Evolutionary conservation across 805 yeast genomes (phyloP).

Genomic region (Schwanniomyces sp.): DNA sequence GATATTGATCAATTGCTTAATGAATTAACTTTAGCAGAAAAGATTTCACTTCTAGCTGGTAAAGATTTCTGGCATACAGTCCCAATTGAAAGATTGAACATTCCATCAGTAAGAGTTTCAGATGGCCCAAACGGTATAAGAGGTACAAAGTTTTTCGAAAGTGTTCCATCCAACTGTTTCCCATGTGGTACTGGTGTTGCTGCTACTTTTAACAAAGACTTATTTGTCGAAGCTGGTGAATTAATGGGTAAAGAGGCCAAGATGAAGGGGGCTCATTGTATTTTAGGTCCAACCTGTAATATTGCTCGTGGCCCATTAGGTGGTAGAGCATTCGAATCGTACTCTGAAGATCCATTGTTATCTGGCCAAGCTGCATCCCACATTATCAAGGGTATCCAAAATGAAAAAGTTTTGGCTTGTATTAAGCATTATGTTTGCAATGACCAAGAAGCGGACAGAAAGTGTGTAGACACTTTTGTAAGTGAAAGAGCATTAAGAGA

Average conservation of each 20-base stretch:
- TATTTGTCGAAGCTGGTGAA: constrained; percentile 49
- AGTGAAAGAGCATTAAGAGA: constrained; percentile 65
- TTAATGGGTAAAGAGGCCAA: constrained; percentile 56
- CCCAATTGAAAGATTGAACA: constrained; percentile 36
- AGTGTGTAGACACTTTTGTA: constrained; percentile 46
- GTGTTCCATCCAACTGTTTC: constrained; percentile 56
- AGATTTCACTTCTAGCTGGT: constrained; percentile 38
- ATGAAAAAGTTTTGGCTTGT: constrained; percentile 50
- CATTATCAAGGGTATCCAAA: constrained; percentile 55
- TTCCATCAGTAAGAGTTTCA: constrained; percentile 48
- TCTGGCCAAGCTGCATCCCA: constrained; percentile 49
- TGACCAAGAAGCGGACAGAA: constrained; percentile 59
- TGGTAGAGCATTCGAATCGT: constrained; percentile 63
- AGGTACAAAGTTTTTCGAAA: constrained; percentile 54
- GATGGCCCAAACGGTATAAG: constrained; percentile 70
- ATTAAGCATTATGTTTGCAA: constrained; percentile 65
- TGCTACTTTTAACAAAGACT: constrained; percentile 52
- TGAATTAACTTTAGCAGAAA: constrained; percentile 33
- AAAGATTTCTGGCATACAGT: constrained; percentile 53
- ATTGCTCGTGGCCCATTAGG: constrained; percentile 59
- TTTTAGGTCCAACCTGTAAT: constrained; percentile 44
- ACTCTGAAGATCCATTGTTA: constrained; percentile 59
- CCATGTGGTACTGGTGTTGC: constrained; percentile 64
- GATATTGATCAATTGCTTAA: constrained; percentile 29
- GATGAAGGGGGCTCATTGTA: constrained; percentile 48